Conservation (phyloP, 768 basidiomycete genomes). For the Tephrocybe rancida region DNA sequence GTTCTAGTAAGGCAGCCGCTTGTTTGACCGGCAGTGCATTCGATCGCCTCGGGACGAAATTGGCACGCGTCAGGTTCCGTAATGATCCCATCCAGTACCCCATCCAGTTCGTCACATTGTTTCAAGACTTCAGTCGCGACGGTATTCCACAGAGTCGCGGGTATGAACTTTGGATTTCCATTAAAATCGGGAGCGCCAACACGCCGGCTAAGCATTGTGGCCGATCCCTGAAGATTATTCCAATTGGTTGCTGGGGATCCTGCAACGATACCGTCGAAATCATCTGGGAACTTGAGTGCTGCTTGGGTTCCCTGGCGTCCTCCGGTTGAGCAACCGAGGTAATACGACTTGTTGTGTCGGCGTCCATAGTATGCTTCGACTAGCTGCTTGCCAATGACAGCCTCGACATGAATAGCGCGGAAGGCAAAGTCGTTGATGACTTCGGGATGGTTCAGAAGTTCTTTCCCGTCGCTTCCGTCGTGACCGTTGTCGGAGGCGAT, state of each 20-base stretch:
- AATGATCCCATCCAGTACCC: slow-evolving; percentile 14
- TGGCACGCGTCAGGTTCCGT: slow-evolving; percentile 13
- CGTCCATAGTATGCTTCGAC: slow-evolving; percentile 10
- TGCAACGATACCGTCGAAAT: slow-evolving; percentile 15
- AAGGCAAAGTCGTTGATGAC: slow-evolving; percentile 15
- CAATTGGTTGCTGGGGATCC: slow-evolving; percentile 5
- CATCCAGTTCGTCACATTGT: slow-evolving; percentile 15
- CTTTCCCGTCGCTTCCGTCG: background rate
- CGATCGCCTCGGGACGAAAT: slow-evolving; percentile 9
- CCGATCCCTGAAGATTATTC: slow-evolving; percentile 5
- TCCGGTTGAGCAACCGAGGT: slow-evolving; percentile 15
- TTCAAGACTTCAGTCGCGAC: slow-evolving; percentile 8
- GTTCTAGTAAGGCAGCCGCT: slow-evolving; percentile 1
- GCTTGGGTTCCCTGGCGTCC: slow-evolving; percentile 15
- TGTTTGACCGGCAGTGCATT: background rate
- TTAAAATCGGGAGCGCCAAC: slow-evolving; percentile 1
- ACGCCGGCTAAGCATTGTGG: background rate
- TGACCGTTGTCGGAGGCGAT: slow-evolving; percentile 8
- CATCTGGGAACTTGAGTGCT: slow-evolving; percentile 13
- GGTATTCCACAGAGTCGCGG: slow-evolving; percentile 2
- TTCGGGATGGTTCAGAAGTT: slow-evolving; percentile 9
- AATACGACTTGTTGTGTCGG: slow-evolving; percentile 12
- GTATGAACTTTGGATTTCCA: background rate
- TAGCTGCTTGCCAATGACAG: slow-evolving; percentile 9
- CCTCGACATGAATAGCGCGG: slow-evolving; percentile 11